Base-by-base conservation (phyloP, 1,284 basidiomycete genomes). In the Tilletiopsis washingtonensis region DNA sequence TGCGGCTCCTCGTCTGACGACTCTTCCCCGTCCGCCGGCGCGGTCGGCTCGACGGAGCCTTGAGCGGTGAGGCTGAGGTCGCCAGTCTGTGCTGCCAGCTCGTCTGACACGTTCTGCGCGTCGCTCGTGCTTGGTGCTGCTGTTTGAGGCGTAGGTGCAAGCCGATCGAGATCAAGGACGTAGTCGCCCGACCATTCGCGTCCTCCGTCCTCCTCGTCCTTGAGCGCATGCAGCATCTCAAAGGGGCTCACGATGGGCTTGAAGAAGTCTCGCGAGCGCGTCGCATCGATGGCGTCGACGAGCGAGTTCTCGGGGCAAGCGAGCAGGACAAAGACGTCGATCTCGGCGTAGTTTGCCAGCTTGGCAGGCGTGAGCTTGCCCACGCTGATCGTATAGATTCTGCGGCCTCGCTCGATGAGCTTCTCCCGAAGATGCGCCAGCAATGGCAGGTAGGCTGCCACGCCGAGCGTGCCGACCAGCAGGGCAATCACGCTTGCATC, bases 291-390 rank as follows among this genome's bases (percentile, higher is more conserved):
- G 0, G 85, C 80, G 43, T 94, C 88, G 15, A 94, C 81, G 34
- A 97, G 74, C 44, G 86, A 89, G 63, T 93, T 93, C 72, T 98
- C 93, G 0, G 85, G 85, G 74, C 93, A 98, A 0, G 91, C 91
- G 1, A 96, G 85, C 51, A 97, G 79, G 4, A 98, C 85, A 66
- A 91, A 98, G 66, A 90, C 91, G 69, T 97, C 93, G 45, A 99
- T 85, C 73, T 97, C 91, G 64, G 88, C 81, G 73, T 97, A 97
- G 72, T 98, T 98, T 11, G 85, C 93, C 27, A 99, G 78, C 69
- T 98, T 98, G 15, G 91, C 82, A 0, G 93, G 93, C 64, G 90
- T 96, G 49, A 96, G 80, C 74, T 96, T 91, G 26, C 94, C 94
- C 0, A 98, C 93, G 43, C 84, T 88, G 62, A 98, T 83, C 0